Percentiles rank a stretch among this genome's conserved stretches.
phyloP scores from a whole-genome alignment of 2,329 filamentous ascomycete species.

The Beauveria varroae region DNA sequence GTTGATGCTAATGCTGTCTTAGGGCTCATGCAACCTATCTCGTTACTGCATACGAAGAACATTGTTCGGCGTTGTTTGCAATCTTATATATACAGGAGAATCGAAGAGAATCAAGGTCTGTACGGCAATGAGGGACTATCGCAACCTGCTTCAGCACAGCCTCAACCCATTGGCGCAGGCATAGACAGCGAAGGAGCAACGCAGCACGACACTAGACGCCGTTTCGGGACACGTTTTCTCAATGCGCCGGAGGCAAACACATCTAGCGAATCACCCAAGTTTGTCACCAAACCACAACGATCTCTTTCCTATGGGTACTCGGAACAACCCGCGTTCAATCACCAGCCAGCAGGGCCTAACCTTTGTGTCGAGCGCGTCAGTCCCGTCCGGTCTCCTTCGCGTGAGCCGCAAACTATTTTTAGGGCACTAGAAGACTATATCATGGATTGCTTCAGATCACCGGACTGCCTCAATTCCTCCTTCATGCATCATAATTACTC shows the following conservation, averaged over 20 bases:
- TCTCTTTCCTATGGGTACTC: slow-evolving; percentile 40
- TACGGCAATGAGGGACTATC: background rate
- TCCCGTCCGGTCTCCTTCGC: slow-evolving; percentile 13
- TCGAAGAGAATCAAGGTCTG: background rate
- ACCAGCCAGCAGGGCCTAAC: background rate
- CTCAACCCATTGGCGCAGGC: background rate
- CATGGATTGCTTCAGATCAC: slow-evolving; percentile 57
- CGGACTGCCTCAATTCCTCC: slow-evolving; percentile 67
- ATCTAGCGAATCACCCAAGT: background rate
- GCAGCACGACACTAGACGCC: background rate
- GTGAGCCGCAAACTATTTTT: slow-evolving; percentile 57
- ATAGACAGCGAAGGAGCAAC: background rate
- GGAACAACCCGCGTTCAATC: slow-evolving; percentile 26
- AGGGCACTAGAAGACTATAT: slow-evolving; percentile 73
- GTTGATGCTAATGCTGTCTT: background rate
- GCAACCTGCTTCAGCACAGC: background rate
- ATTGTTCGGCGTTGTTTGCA: slow-evolving; percentile 27
- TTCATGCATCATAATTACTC: slow-evolving; percentile 41
- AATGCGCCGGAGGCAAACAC: background rate
- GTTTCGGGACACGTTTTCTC: slow-evolving; percentile 5
- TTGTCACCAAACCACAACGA: slow-evolving; percentile 15
- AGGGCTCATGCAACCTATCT: slow-evolving; percentile 21
- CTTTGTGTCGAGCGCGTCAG: slow-evolving; percentile 8
- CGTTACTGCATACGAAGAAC: slow-evolving; percentile 26
- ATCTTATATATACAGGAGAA: slow-evolving; percentile 22